These are phyloP conservation scores for Mortierella sp. DNA, from an alignment of 371 early-diverging fungal genomes.

Conservation along the genomic window DNA sequence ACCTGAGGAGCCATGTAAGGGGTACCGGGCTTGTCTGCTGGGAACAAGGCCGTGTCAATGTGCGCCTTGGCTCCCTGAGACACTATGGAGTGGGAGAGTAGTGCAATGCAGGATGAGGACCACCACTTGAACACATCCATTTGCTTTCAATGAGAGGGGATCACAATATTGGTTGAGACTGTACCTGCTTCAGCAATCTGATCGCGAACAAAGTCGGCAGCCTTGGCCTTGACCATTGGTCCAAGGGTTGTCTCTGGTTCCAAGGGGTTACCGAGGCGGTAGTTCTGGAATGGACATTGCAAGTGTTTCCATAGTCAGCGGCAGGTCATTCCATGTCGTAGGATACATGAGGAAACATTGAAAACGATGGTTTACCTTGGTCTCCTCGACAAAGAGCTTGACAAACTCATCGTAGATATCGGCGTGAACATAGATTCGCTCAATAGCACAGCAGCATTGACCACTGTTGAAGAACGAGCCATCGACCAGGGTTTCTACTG, in stretches of 20 bases:
- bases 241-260: conserved; percentile 77
- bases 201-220: conserved; percentile 75
- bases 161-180: neutral
- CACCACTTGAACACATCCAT: too few relatives aligned
- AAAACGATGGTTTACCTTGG: conserved; percentile 70
- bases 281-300: conserved; percentile 28
- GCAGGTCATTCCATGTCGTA: neutral
- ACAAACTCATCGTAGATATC: conserved; percentile 80
- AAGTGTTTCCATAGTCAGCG: neutral
- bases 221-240: conserved; percentile 78
- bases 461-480: conserved; percentile 90
- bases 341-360: too few relatives aligned
- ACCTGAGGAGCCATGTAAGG: conserved; percentile 84
- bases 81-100: conserved; percentile 46
- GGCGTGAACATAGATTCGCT: conserved; percentile 87
- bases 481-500: conserved; percentile 81
- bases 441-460: conserved; percentile 86
- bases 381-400: conserved; percentile 69
- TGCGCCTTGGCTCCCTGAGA: conserved; percentile 74
- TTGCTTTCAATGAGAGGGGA: neutral
- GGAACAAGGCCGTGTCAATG: conserved; percentile 69
- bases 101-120: neutral
- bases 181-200: conserved; percentile 79
- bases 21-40: conserved; percentile 71
- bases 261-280: conserved; percentile 75